Evolutionary conservation across 352 stramenopile genomes (phyloP), one percentile per base, ranked within the genome.

Genomic region (Peronospora belbahrii): DNA sequence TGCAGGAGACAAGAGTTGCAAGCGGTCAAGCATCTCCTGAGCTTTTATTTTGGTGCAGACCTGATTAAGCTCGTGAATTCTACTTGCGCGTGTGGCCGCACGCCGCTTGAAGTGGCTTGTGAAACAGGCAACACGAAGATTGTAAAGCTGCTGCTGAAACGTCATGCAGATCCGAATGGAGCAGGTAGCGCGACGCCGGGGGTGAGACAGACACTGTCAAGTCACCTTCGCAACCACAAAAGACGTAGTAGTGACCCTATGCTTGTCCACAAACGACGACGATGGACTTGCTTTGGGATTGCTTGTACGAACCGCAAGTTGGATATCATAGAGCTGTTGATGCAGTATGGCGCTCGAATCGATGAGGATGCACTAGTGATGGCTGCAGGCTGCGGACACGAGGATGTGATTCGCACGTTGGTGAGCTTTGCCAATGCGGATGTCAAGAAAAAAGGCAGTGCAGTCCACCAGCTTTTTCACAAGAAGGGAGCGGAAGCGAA

Each of bases 21-120:
- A 17, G 63, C 83, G n/a, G 48, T 90, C 17, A 80, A 86, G 54
- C 74, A 88, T 42, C 39, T 86, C 13, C 56, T 88, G 24, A 72
- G 74, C 57, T 85, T 76, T 41, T 88, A 86, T 49, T 65, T 66
- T 40, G 69, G 64, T 15, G 54, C 69, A 4, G 75, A 85, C 22
- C 59, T 67, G 15, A 56, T 74, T 14, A 68, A 80, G 52, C 67
- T 88, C 38, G 73, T 87, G 0, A 85, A 88, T 56, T 83, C 71
- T 13, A 62, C 32, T 34, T 86, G 77, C 48, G 59, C 57, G 13
- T 87, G 78, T 38, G 78, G 78, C 32, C 74, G 81, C 40, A 86
- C 75, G 38, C 74, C 76, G 22, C 51, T 90, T 3, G 71, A 90
- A 43, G 75, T 88, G 31, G 75, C 76, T 18, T 80, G 74, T 45